These are phyloP conservation scores for Phytopythium vexans DNA, from an alignment of 352 stramenopile species.

Conservation along the genomic window DNA sequence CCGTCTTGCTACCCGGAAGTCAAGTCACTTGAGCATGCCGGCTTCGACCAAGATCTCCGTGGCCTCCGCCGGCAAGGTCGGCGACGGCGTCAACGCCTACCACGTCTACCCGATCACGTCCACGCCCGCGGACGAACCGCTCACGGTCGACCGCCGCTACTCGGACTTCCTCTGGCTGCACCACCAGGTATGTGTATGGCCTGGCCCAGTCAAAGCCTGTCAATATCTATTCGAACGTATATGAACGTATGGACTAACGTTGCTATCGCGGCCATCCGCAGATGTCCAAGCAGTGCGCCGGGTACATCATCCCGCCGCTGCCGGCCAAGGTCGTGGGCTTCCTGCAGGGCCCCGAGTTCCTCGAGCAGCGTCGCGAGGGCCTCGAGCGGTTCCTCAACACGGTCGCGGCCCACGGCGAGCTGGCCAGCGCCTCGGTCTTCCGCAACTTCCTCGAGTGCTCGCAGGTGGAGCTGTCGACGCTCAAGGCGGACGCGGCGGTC, in stretches of 20 bases:
- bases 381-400: constrained; percentile 83
- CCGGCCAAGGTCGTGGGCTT: constrained; percentile 76
- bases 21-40: not conserved
- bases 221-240: not conserved
- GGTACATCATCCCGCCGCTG: constrained; percentile 82
- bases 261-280: not conserved
- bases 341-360: constrained; percentile 75
- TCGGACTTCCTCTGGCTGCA: constrained; percentile 87
- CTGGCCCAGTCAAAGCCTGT: not conserved
- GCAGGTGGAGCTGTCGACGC: constrained; percentile 62
- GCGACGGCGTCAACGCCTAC: constrained; percentile 82
- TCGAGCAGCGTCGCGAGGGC: constrained; percentile 65
- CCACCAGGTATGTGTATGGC: constrained; percentile 39
- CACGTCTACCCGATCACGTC: constrained; percentile 82
- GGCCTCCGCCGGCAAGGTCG: constrained; percentile 66
- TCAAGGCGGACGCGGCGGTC: constrained; percentile 48
- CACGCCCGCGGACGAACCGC: constrained; percentile 27
- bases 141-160: constrained; percentile 76
- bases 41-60: constrained; percentile 41
- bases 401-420: constrained; percentile 72
- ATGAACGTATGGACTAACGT: not conserved
- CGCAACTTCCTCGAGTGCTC: constrained; percentile 74
- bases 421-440: constrained; percentile 67
- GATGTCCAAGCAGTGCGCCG: constrained; percentile 65
- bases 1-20: too few species aligned